Percentiles rank a stretch among this genome's conserved stretches.
These are phyloP conservation scores for Mrakia blollopis DNA, from an alignment of 768 basidiomycete genomes.

Conservation along the genomic window DNA sequence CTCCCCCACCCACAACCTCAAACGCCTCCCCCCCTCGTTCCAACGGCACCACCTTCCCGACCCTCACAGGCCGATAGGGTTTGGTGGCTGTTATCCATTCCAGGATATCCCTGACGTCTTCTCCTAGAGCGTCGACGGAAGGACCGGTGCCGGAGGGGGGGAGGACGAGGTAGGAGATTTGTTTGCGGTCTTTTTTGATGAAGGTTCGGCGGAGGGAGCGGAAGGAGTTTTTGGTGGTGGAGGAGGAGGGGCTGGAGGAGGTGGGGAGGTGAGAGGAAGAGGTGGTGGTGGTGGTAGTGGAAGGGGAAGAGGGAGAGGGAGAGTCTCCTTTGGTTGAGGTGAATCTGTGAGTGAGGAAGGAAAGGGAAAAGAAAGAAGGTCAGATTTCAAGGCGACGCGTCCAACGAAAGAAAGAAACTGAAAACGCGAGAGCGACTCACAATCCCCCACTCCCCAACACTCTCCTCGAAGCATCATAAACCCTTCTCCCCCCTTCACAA, in stretches of 20 bases:
- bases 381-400: not conserved
- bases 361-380: not conserved
- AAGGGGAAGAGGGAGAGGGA: conserved; percentile 29
- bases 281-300: not conserved
- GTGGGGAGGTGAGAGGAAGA: conserved; percentile 7
- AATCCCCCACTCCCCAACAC: conserved; percentile 37
- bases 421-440: conserved; percentile 9
- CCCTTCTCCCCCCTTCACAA: conserved; percentile 36
- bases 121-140: conserved; percentile 34
- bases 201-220: conserved; percentile 38
- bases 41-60: conserved; percentile 32
- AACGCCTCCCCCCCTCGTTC: conserved; percentile 34
- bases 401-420: not conserved
- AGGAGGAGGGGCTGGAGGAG: conserved; percentile 2
- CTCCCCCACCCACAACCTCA: conserved; percentile 8
- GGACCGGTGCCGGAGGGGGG: conserved; percentile 30
- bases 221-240: conserved; percentile 32
- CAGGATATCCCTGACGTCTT: conserved; percentile 36
- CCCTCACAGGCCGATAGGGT: conserved; percentile 20
- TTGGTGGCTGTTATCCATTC: conserved; percentile 35
- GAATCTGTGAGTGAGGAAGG: conserved; percentile 23
- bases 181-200: conserved; percentile 38
- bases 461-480: conserved; percentile 39
- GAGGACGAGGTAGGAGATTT: conserved; percentile 33
- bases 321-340: conserved; percentile 26